Evolutionary conservation across 1,284 basidiomycete genomes (phyloP).

Genomic region (Rhodotorula sp.): DNA sequence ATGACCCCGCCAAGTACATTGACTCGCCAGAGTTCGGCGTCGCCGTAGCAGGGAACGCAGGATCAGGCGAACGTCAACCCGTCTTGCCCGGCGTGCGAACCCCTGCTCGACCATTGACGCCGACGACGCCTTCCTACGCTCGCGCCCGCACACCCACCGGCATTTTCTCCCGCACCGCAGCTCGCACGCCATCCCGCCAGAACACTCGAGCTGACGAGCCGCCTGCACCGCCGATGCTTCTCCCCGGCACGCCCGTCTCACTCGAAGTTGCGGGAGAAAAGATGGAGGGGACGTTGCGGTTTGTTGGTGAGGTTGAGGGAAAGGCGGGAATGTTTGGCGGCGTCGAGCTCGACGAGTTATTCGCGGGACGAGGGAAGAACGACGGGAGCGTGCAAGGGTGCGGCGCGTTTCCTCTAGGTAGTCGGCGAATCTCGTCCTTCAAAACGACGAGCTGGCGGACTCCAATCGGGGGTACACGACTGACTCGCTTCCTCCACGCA

Average conservation of each 20-base stretch:
- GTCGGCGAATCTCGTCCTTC: too few relatives aligned
- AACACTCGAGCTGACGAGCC: neutral
- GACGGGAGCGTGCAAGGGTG: slow-evolving; percentile 85
- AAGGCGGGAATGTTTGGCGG: slow-evolving; percentile 87
- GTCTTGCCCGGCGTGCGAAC: slow-evolving; percentile 8
- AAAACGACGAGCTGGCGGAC: too few relatives aligned
- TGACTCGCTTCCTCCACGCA: slow-evolving; percentile 34
- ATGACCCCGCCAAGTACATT: slow-evolving; percentile 27
- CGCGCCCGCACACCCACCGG: slow-evolving; percentile 20
- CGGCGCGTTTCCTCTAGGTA: slow-evolving; percentile 47
- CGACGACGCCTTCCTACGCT: slow-evolving; percentile 8
- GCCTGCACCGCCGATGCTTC: slow-evolving; percentile 53
- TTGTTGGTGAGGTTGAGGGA: slow-evolving; percentile 75
- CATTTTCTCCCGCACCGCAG: slow-evolving; percentile 7
- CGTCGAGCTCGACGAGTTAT: slow-evolving; percentile 80
- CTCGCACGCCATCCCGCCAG: neutral
- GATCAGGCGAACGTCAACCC: neutral
- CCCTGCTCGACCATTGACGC: slow-evolving; percentile 6
- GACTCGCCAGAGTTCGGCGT: neutral
- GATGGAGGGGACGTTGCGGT: slow-evolving; percentile 76
- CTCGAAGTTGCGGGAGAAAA: slow-evolving; percentile 69
- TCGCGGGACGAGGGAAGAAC: slow-evolving; percentile 92
- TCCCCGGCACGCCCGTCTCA: slow-evolving; percentile 73
- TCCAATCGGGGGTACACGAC: neutral
- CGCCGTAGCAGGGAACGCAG: slow-evolving; percentile 3